Percentiles rank a stretch among this genome's conserved stretches.
phyloP scores from a whole-genome alignment of 495 filamentous ascomycete genomes.

The Neurospora sp. region DNA sequence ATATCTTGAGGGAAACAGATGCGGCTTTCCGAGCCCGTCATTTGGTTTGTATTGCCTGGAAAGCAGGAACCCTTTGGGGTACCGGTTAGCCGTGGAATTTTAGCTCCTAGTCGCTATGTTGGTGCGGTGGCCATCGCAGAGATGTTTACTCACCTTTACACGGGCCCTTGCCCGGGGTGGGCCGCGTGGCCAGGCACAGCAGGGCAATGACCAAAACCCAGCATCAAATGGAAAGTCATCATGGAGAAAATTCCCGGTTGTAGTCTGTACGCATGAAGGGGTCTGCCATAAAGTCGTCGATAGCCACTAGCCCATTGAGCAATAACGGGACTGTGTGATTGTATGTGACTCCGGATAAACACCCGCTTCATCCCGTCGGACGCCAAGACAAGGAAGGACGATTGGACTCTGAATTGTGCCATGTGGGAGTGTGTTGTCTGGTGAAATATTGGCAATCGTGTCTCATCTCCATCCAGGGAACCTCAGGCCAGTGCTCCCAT shows the following conservation, averaged over 20 bases:
- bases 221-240: background rate
- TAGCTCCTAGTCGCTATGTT: background rate
- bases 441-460: background rate
- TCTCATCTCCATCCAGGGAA: background rate
- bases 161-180: background rate
- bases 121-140: too few relatives aligned
- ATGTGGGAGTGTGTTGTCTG: background rate
- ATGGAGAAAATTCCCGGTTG: background rate
- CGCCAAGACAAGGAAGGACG: background rate
- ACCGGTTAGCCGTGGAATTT: background rate
- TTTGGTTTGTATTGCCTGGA: background rate
- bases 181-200: background rate
- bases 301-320: background rate
- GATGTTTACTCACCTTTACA: background rate
- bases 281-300: background rate
- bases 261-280: background rate
- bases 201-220: background rate
- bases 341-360: background rate
- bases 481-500: background rate
- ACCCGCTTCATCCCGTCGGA: background rate
- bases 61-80: background rate
- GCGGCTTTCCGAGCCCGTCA: background rate
- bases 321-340: background rate
- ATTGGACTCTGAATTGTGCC: background rate
- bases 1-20: background rate